Base-by-base conservation (phyloP, 176 grass and related monocot genomes). In the Rhipidocladum racemiflorum region DNA sequence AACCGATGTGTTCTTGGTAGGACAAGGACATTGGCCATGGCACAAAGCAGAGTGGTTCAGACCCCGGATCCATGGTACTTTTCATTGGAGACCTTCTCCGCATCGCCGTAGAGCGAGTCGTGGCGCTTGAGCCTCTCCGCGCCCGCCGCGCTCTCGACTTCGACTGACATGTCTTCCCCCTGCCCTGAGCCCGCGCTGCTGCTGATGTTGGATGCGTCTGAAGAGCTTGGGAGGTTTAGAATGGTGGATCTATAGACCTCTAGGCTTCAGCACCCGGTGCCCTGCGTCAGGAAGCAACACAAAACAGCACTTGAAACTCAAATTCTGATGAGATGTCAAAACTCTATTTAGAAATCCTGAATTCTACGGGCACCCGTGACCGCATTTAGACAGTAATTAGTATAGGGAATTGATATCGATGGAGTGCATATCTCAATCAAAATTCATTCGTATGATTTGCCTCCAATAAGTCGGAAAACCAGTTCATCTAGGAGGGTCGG, bases 101-200 rank as follows among this genome's bases (percentile, higher is more conserved):
- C 81, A 44, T 89, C 90, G 36, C 64, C 71, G 70, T 88, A 85
- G 59, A 91, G 74, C 62, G 90, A 92, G 83, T 92, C 86, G 4
- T 45, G 40, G 8, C 86, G 82, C 74, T 27, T n/a, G 2, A 92
- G 57, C 30, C 66, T 65, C 24, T 72, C 63, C 35, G 51, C 20
- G 4, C 18, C 60, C 27, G 14, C 35, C 4, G 40, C 17, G 75
- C 7, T 48, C 24, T 88, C 82, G 21, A 17, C 38, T 65, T 77
- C 57, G 6, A 23, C 21, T 12, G 86, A 53, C 83, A 89, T 89
- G 29, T 67, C 70, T 21, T 34, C 53, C 5, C 3, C 40, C 13
- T 28, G 45, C 50, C 54, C 54, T 4, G 54, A 24, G 7, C 24
- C 45, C 18, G 6, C 16, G 62, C 62, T 24, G 5, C 27, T 23